Evolutionary conservation across 2,329 filamentous ascomycete genomes (phyloP).

Genomic region (Fusarium sp.): DNA sequence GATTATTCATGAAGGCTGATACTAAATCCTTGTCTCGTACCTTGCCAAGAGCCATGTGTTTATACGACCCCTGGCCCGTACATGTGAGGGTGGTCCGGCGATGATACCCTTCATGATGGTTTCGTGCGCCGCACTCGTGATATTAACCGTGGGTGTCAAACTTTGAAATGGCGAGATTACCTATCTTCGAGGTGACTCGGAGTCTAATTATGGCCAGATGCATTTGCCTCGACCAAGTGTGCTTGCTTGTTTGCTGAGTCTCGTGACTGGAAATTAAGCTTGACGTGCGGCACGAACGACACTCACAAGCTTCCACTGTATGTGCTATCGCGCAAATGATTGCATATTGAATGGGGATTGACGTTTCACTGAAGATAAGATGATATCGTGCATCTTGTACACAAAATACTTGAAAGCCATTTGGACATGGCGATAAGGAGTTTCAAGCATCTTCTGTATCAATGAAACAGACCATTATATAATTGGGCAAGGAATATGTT

Average conservation of each 20-base stretch:
- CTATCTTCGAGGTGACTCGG: neutral
- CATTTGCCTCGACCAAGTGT: neutral
- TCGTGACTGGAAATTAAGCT: conserved; percentile 4
- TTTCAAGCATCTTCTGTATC: too few species aligned
- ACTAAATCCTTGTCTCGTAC: conserved; percentile 44
- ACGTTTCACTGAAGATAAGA: conserved; percentile 9
- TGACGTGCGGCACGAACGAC: neutral
- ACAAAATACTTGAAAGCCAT: neutral
- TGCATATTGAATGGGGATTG: neutral
- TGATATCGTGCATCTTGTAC: conserved; percentile 1
- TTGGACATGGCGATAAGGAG: neutral
- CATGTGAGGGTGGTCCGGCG: conserved; percentile 52
- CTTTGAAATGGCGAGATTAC: conserved; percentile 17
- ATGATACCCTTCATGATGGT: conserved; percentile 52
- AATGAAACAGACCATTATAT: too few species aligned
- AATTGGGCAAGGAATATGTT: too few species aligned
- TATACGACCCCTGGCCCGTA: conserved; percentile 49
- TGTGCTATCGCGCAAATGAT: conserved; percentile 42
- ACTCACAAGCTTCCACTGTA: conserved; percentile 9
- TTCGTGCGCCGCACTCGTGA: conserved; percentile 8
- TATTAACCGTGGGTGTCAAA: conserved; percentile 15
- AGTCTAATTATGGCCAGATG: neutral
- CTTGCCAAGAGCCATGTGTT: conserved; percentile 60
- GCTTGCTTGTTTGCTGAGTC: neutral
- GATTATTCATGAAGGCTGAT: conserved; percentile 2